Evolutionary conservation across 176 grass and related monocot species (phyloP).

Genomic region (Phoenix dactylifera): DNA sequence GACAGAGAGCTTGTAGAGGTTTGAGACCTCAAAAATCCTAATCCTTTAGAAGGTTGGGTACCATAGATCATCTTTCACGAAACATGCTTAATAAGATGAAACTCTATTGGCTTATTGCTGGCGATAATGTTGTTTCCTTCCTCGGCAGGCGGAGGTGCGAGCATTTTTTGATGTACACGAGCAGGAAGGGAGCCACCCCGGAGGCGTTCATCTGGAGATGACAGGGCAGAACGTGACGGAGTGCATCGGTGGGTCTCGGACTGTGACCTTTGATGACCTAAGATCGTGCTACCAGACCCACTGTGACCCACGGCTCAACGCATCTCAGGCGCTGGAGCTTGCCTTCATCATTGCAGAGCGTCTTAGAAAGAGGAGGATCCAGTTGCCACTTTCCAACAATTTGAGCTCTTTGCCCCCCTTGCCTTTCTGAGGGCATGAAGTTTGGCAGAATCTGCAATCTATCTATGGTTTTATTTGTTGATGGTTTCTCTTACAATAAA

Average conservation of each 20-base stretch:
- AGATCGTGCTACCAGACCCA: constrained; percentile 34
- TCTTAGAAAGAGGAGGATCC: constrained; percentile 28
- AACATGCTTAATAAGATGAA: no score
- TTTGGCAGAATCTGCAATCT: no score
- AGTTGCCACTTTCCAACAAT: not conserved
- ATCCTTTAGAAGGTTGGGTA: no score
- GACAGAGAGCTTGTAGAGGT: no score
- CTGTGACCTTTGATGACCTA: constrained; percentile 43
- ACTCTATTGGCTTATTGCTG: not conserved
- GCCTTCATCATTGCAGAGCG: constrained; percentile 39
- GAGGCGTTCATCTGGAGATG: constrained; percentile 60
- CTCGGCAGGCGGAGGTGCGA: constrained; percentile 37
- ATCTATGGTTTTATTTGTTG: no score
- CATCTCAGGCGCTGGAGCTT: constrained; percentile 41
- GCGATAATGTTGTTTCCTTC: not conserved
- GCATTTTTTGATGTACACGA: constrained; percentile 61
- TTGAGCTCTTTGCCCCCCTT: not conserved
- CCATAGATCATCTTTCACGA: no score
- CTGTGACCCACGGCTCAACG: constrained; percentile 59
- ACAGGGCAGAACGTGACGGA: constrained; percentile 55
- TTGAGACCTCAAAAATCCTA: no score
- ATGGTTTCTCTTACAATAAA: no score
- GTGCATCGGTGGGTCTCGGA: constrained; percentile 45
- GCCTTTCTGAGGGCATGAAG: not conserved
- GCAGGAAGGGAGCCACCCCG: constrained; percentile 41